Percentiles rank a stretch among this genome's conserved stretches.
Evolutionary conservation across 2,329 filamentous ascomycete species (phyloP).

Genomic region (Calonectria leucothoes): DNA sequence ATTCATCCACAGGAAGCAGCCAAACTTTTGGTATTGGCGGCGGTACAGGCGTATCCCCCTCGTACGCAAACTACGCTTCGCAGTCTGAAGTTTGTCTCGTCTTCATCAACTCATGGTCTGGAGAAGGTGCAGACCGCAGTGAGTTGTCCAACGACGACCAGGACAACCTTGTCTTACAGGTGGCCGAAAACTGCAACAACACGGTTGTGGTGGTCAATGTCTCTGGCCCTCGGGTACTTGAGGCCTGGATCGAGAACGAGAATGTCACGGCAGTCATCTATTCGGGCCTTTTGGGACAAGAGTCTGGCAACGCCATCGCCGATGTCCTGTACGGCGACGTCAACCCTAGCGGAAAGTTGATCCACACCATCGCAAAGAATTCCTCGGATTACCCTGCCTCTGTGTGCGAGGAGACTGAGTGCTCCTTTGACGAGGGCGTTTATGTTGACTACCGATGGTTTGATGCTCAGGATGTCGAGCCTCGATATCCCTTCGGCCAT

Average conservation of each 20-base stretch:
- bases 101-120: conserved; percentile 76
- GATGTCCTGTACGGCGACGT: conserved; percentile 10
- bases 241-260: conserved; percentile 54
- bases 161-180: conserved; percentile 69
- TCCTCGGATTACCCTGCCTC: background rate
- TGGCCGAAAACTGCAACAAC: conserved; percentile 52
- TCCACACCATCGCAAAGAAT: background rate
- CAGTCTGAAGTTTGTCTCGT: conserved; percentile 59
- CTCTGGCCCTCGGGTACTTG: conserved; percentile 71
- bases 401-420: conserved; percentile 41
- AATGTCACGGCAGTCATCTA: conserved; percentile 72
- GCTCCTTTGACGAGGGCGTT: conserved; percentile 63
- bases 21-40: background rate
- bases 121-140: conserved; percentile 78
- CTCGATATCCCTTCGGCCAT: conserved; percentile 67
- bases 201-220: conserved; percentile 76
- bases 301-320: conserved; percentile 42
- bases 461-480: conserved; percentile 58
- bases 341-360: background rate
- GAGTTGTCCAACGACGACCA: conserved; percentile 66
- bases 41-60: background rate
- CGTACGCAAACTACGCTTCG: conserved; percentile 1
- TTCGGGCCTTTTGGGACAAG: conserved; percentile 76
- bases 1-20: background rate
- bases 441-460: conserved; percentile 68